Percentiles rank a stretch among this genome's conserved stretches.
Conservation (phyloP, 75 land plant genomes). For the Ceratopteris richardii region DNA sequence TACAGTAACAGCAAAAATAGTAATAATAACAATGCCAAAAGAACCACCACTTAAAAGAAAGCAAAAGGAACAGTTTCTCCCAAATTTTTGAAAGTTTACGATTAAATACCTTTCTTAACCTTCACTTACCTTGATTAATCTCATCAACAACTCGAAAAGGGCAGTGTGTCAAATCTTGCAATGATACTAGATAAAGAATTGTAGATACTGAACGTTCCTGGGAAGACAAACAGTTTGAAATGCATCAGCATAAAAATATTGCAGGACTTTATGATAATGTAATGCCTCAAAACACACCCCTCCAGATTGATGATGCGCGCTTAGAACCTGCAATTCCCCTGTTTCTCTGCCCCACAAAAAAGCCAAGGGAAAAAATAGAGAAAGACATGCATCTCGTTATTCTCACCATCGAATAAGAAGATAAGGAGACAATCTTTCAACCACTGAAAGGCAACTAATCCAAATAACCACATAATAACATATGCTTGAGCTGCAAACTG, state of each 20-base stretch:
- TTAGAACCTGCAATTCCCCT: conserved; percentile 90
- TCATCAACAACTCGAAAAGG: conserved; percentile 99
- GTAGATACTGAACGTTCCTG: conserved; percentile 99
- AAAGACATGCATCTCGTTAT: too few species aligned
- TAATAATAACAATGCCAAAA: too few species aligned
- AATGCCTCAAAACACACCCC: conserved; percentile 46
- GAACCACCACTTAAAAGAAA: too few species aligned
- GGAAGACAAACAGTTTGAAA: conserved; percentile 6
- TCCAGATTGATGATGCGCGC: conserved; percentile 99
- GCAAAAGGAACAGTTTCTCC: too few species aligned
- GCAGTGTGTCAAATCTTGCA: conserved; percentile 95
- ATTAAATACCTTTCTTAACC: too few species aligned
- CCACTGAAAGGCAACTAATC: background rate
- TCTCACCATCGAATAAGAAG: too few species aligned
- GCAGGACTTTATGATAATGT: too few species aligned
- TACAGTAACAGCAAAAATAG: too few species aligned
- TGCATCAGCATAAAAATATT: background rate
- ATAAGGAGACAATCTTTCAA: too few species aligned
- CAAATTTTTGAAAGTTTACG: too few species aligned
- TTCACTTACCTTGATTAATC: conserved; percentile 81
- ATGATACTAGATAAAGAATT: conserved; percentile 90
- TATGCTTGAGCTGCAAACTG: too few species aligned
- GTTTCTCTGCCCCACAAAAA: conserved; percentile 91
- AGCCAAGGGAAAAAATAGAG: background rate
- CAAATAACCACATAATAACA: too few species aligned